Percentiles rank a stretch among this genome's conserved stretches.
phyloP scores from a whole-genome alignment of 148 eudicot genomes.

The Spergularia bocconei region DNA sequence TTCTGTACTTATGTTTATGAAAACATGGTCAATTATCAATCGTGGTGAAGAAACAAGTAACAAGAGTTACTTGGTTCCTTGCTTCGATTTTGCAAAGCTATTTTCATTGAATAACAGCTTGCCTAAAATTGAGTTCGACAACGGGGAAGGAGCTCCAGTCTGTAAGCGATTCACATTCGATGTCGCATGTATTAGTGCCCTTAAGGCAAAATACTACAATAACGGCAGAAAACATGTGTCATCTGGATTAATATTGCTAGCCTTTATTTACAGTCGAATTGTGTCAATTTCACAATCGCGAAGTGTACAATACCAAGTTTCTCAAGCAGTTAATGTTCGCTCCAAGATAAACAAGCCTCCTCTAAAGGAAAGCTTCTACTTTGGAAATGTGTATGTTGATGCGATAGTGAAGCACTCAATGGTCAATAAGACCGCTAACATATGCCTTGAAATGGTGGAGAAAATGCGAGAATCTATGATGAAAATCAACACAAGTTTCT shows the following conservation, averaged over 20 bases:
- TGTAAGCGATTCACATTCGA: slow-evolving; percentile 1
- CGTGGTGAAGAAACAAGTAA: not conserved
- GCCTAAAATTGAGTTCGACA: not conserved
- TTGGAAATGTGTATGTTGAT: slow-evolving; percentile 7
- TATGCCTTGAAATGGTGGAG: slow-evolving; percentile 12
- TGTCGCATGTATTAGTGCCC: not conserved
- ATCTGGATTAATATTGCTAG: not conserved
- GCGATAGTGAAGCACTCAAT: not conserved
- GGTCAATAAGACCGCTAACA: not conserved
- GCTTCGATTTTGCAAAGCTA: slow-evolving; percentile 2
- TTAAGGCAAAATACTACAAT: not conserved
- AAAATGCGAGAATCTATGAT: not conserved
- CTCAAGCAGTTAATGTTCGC: slow-evolving; percentile 3
- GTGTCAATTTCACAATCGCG: not conserved
- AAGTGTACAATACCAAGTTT: not conserved
- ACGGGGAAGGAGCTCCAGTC: not conserved
- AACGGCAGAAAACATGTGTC: not conserved
- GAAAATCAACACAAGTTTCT: slow-evolving; percentile 1
- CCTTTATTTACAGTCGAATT: slow-evolving; percentile 13
- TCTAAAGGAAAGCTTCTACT: not conserved
- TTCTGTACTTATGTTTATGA: slow-evolving; percentile 27
- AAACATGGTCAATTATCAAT: slow-evolving; percentile 35
- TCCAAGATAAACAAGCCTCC: not conserved
- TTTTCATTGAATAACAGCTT: slow-evolving; percentile 7
- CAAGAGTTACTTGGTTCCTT: not conserved